Evolutionary conservation across 140 eudicot species (phyloP), one percentile per base, ranked within the genome.

Genomic region (Anethum foeniculum): DNA sequence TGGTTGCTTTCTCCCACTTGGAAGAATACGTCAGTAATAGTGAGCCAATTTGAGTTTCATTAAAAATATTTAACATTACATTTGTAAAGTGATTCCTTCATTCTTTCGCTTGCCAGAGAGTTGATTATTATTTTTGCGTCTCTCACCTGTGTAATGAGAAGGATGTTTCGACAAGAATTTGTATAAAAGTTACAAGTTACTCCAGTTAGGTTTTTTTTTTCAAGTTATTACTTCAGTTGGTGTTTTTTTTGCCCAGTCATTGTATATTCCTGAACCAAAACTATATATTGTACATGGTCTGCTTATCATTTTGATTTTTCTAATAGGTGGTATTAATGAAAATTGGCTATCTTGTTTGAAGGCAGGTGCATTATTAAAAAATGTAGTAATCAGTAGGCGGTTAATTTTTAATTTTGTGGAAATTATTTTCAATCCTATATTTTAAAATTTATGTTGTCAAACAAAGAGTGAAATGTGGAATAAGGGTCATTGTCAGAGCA

Each of bases 1-100:
- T 78, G 60, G 56, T 73, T 43, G 81, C 43, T 28, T 14, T 62
- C 36, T 23, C 6, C 8, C 74, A 68, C n/a, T 68, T 34, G 21
- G 30, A 30, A 68, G 7, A 68, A 68, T 16, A 32, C 74, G n/a
- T 30, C 74, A 68, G 74, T 16, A 68, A 32, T 30, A 68, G 74
- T 13, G 43, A 34, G 74, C 43, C 39, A 68, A 28, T 28, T 30
- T 28, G 41, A 30, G 41, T 67, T 27, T 12, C 14, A 3, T 12
- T 12, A 30, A 14, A 30, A 15, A 15, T 28, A 68, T 4, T 5
- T 13, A 67, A 30, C 11, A 6, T 68, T 6, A 15, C 44, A 68
- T 68, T 16, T 68, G 43, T 68, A 30, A 68, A 68, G 74, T 32
- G 74, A 68, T 68, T 30, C 74, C 43, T 68, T 68, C 74, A 68